Base-by-base conservation (phyloP, 2,329 filamentous ascomycete species). In the Madurella mycetomatis region DNA sequence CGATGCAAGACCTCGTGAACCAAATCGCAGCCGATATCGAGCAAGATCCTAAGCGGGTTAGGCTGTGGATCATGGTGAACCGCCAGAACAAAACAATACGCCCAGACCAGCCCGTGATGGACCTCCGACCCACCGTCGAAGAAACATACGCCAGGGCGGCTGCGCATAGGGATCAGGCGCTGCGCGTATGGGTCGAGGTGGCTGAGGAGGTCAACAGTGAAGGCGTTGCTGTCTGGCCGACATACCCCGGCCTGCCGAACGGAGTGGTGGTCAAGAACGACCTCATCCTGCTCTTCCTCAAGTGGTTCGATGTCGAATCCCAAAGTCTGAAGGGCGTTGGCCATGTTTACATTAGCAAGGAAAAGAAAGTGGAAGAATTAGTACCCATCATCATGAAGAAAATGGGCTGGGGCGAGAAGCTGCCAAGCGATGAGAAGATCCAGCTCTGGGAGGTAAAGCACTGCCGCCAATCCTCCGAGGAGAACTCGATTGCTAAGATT, bases 61-160 rank as follows among this genome's bases (percentile, higher is more conserved):
- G 94, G 18, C 81, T 96, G 16, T 99, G 94, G 95, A 84, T 90
- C 51, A 96, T 99, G 92, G 94, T 99, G 1, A 97, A 96, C 67
- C 87, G 94, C 11, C 94, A 99, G 70, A 99, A 99, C 69, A 96
- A 96, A 72, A 99, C 94, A 0, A 87, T 90, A 39, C 84, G 94
- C 16, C 94, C 95, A 0, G 94, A 99, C 67, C 86, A 90, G 55
- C 89, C 91, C 0, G 84, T 99, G 47, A 82, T 83, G 68, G 91
- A 95, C 65, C 73, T 84, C 1, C 80, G 86, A 5, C 87, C 90
- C 69, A 92, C 85, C 0, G 76, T 94, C 13, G 88, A 92, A 62
- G 91, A 96, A 54, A 74, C 76, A 0, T 82, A 75, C 60, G 67
- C 70, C 12, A 73, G 78, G 41, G 76, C 78, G 4, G 72, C 76